Conservation (phyloP, 768 basidiomycete species). For the Chalciporus chontae region DNA sequence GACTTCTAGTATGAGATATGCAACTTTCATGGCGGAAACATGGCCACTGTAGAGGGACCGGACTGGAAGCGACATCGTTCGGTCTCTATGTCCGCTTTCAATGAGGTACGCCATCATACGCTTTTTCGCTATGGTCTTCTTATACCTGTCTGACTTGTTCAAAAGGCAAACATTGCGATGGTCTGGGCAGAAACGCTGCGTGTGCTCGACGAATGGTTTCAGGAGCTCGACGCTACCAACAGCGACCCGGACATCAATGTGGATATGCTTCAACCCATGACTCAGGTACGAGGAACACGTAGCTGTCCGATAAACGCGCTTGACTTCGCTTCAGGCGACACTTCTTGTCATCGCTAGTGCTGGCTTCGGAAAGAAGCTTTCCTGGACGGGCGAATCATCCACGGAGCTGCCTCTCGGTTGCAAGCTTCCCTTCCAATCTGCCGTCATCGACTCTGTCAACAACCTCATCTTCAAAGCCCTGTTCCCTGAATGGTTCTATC, state of each 20-base stretch:
- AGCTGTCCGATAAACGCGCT: background rate
- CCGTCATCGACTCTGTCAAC: constrained; percentile 19
- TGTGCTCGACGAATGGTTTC: constrained; percentile 41
- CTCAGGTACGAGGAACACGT: constrained; percentile 8
- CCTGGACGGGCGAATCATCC: constrained; percentile 31
- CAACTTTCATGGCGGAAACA: constrained; percentile 45
- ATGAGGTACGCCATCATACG: constrained; percentile 33
- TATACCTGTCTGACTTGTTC: background rate
- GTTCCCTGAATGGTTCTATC: constrained; percentile 34
- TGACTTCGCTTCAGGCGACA: constrained; percentile 23
- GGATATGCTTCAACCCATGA: constrained; percentile 11
- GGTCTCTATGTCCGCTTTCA: constrained; percentile 48
- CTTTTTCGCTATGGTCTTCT: no score
- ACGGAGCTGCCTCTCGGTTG: constrained; percentile 27
- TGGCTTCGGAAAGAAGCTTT: constrained; percentile 38
- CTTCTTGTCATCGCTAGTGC: constrained; percentile 41
- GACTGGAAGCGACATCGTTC: constrained; percentile 48
- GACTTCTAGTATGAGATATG: constrained; percentile 34
- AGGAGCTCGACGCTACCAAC: constrained; percentile 29
- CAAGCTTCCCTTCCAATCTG: constrained; percentile 36
- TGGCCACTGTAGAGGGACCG: constrained; percentile 39
- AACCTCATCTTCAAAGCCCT: constrained; percentile 30
- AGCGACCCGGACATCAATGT: constrained; percentile 17
- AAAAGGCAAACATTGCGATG: constrained; percentile 43
- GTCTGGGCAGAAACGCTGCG: constrained; percentile 46